Conservation (phyloP, 1,139 yeast genomes). For the Candida labiduridarum region DNA sequence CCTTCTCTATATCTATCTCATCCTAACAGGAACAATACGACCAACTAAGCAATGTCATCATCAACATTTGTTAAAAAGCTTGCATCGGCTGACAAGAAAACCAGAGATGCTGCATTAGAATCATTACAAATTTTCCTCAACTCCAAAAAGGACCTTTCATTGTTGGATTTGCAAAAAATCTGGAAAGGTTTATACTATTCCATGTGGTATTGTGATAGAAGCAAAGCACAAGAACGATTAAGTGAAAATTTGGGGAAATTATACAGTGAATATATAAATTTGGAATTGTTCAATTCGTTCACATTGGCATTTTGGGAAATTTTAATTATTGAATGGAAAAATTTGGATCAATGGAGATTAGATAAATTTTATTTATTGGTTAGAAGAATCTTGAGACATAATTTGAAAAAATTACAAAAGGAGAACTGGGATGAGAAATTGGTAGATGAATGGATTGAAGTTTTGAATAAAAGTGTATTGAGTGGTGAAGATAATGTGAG, state of each 20-base stretch:
- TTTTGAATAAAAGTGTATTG: slow-evolving; percentile 48
- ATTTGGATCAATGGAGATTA: slow-evolving; percentile 80
- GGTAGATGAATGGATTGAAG: slow-evolving; percentile 48
- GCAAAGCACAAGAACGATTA: slow-evolving; percentile 84
- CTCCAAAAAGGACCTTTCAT: slow-evolving; percentile 31
- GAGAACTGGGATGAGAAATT: slow-evolving; percentile 59
- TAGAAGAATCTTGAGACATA: slow-evolving; percentile 73
- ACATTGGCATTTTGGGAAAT: slow-evolving; percentile 82
- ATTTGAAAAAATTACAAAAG: slow-evolving; percentile 55
- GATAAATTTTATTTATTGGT: slow-evolving; percentile 84
- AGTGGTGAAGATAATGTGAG: slow-evolving; percentile 65
- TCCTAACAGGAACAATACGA: not conserved
- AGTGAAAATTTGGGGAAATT: slow-evolving; percentile 75
- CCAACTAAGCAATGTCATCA: slow-evolving; percentile 25
- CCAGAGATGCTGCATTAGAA: slow-evolving; percentile 76
- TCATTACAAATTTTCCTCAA: slow-evolving; percentile 63
- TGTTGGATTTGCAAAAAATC: slow-evolving; percentile 70
- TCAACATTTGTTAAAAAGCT: slow-evolving; percentile 70
- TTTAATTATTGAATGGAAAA: slow-evolving; percentile 80
- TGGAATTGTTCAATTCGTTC: slow-evolving; percentile 38
- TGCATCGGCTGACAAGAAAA: slow-evolving; percentile 78
- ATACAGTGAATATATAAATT: slow-evolving; percentile 44
- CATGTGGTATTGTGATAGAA: slow-evolving; percentile 97
- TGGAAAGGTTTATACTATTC: slow-evolving; percentile 94
- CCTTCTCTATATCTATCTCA: not conserved